These are phyloP conservation scores for Leishmania lainsoni DNA, from an alignment of 208 protist species.

Conservation along the genomic window DNA sequence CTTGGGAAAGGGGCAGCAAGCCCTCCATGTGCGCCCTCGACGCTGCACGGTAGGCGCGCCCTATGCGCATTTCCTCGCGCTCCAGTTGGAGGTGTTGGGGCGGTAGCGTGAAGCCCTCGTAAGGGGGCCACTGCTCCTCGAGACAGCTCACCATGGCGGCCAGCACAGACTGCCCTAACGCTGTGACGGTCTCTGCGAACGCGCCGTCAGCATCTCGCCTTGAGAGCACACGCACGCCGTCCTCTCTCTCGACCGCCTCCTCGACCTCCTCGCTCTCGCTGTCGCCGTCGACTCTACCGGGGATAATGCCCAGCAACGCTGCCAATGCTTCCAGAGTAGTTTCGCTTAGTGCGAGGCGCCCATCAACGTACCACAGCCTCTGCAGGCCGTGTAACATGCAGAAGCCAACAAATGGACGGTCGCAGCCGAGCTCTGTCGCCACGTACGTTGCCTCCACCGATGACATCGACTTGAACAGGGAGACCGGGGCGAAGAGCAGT, in stretches of 20 bases:
- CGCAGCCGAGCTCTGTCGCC: conserved; percentile 71
- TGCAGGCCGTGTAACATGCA: conserved; percentile 49
- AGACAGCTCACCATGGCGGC: conserved; percentile 25
- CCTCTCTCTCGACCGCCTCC: neutral
- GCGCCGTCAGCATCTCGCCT: neutral
- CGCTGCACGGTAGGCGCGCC: conserved; percentile 35
- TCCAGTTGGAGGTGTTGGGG: conserved; percentile 33
- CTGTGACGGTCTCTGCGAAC: neutral
- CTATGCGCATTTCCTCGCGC: conserved; percentile 40
- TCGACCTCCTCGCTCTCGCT: conserved; percentile 9
- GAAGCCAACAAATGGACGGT: conserved; percentile 59
- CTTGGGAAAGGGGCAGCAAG: conserved; percentile 31
- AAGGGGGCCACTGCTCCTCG: conserved; percentile 63
- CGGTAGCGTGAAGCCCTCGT: conserved; percentile 46
- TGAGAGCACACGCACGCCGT: neutral
- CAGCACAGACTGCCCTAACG: conserved; percentile 12
- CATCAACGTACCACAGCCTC: conserved; percentile 10
- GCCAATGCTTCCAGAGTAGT: conserved; percentile 10
- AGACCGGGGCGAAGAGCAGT: conserved; percentile 45
- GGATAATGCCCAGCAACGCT: conserved; percentile 8
- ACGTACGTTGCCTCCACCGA: conserved; percentile 64
- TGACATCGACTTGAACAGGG: conserved; percentile 45
- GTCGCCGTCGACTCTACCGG: neutral
- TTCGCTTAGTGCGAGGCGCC: conserved; percentile 1
- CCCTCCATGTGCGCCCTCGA: conserved; percentile 24